Conservation (phyloP, 768 basidiomycete species). For the Boletus patriciae region DNA sequence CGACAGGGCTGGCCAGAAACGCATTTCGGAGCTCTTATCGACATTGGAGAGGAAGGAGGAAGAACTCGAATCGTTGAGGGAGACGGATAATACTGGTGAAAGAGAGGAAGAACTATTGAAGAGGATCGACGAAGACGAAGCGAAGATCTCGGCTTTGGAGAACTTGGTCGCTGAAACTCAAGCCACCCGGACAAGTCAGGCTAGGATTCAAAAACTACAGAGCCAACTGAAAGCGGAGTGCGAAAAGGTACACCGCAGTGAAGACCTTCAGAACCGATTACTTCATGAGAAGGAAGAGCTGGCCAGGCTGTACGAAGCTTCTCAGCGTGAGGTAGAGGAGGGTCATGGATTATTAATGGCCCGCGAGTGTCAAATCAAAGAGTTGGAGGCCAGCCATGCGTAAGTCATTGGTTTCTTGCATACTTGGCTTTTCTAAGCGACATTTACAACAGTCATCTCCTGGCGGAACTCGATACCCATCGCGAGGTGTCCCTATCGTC, state of each 20-base stretch:
- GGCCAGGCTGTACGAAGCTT: slow-evolving; percentile 42
- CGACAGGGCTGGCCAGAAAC: slow-evolving; percentile 47
- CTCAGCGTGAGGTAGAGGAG: slow-evolving; percentile 34
- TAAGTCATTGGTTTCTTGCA: slow-evolving; percentile 14
- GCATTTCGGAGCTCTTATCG: slow-evolving; percentile 45
- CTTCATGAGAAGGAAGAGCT: slow-evolving; percentile 55
- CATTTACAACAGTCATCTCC: slow-evolving; percentile 19
- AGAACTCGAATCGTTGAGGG: slow-evolving; percentile 50
- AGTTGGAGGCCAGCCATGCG: slow-evolving; percentile 29
- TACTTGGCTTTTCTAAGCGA: not conserved
- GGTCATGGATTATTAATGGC: slow-evolving; percentile 21
- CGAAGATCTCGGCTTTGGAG: slow-evolving; percentile 61
- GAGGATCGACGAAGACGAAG: slow-evolving; percentile 73
- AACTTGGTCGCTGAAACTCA: slow-evolving; percentile 44
- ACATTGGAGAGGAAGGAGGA: slow-evolving; percentile 57
- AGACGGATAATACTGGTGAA: slow-evolving; percentile 39
- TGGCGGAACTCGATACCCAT: slow-evolving; percentile 17
- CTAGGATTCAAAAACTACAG: slow-evolving; percentile 43
- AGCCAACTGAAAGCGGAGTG: slow-evolving; percentile 44
- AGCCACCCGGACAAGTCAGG: slow-evolving; percentile 30
- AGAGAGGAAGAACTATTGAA: slow-evolving; percentile 62
- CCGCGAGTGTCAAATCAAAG: slow-evolving; percentile 25
- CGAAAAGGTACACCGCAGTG: slow-evolving; percentile 39
- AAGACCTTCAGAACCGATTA: slow-evolving; percentile 47
- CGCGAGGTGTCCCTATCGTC: not conserved